Evolutionary conservation across 805 yeast genomes (phyloP).

Genomic region (Torulaspora quercuum): DNA sequence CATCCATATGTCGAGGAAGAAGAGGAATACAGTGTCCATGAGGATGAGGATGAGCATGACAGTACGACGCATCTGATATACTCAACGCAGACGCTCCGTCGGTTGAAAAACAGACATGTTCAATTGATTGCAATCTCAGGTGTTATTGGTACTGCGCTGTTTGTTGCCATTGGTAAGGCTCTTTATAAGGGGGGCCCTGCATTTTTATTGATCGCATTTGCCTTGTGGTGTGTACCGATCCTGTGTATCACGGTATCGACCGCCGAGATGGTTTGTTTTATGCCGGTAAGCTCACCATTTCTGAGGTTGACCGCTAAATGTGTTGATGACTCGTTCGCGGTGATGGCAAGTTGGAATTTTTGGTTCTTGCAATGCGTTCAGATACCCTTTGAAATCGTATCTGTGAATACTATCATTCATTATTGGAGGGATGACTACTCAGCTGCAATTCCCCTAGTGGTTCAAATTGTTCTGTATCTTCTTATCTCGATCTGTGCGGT

Average conservation of each 20-base stretch:
- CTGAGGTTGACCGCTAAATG: constrained; percentile 70
- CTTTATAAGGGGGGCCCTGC: constrained; percentile 68
- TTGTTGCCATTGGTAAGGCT: constrained; percentile 67
- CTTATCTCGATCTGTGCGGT: constrained; percentile 71
- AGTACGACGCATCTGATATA: constrained; percentile 20
- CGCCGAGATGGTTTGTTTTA: constrained; percentile 75
- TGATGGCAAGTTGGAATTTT: constrained; percentile 76
- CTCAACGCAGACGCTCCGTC: constrained; percentile 41
- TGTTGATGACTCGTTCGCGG: constrained; percentile 70
- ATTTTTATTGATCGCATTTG: constrained; percentile 59
- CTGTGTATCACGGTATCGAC: constrained; percentile 63
- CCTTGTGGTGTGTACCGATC: constrained; percentile 68
- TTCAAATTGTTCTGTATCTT: constrained; percentile 62
- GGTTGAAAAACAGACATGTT: constrained; percentile 64
- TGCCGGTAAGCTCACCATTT: constrained; percentile 76
- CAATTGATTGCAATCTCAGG: constrained; percentile 79
- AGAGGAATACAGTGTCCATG: constrained; percentile 3
- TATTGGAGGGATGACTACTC: constrained; percentile 76
- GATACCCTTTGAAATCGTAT: constrained; percentile 80
- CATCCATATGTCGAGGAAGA: constrained; percentile 1
- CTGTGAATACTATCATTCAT: constrained; percentile 73
- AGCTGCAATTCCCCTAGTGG: constrained; percentile 63
- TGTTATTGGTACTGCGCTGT: constrained; percentile 76
- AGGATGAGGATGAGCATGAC: constrained; percentile 19
- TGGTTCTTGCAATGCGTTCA: constrained; percentile 72